Evolutionary conservation across 1,284 basidiomycete species (phyloP), one percentile per base, ranked within the genome.

Genomic region (Athelia sp.): DNA sequence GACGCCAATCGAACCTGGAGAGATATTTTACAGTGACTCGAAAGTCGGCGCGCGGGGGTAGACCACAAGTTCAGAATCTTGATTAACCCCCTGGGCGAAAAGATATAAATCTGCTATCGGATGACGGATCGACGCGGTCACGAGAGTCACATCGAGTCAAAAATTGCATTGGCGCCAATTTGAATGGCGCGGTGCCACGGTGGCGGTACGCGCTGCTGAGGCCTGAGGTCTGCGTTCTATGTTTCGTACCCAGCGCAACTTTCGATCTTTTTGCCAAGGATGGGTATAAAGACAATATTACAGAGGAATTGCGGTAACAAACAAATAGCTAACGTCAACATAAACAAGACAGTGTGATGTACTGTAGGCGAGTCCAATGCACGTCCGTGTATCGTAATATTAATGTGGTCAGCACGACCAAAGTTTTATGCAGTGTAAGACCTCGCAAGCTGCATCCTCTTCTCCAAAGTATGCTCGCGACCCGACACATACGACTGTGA

Each of bases 1-100:
- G 56, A 54, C 52, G 44, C 15, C 15, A 40, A 50, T 62, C 36
- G 36, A n/a, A n/a, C 36, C 19, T 40, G 36, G 19, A 17, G 15
- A n/a, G 36, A 17, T 40, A 60, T 56, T 47, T 58, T 67, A 65
- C 64, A 64, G 34, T 64, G 64, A 66, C 66, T 53, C 45, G 49
- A 19, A 31, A 47, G 31, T 43, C 42, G 64, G 66, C 66, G 65
- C 36, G 36, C 4, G 19, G 36, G 19, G 19, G 36, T 17, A 17
- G n/a, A 17, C 36, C 36, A 40, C 8, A 40, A 40, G 36, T n/a
- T 40, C 8, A 17, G 36, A 40, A 40, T 40, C 19, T n/a, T 40
- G 36, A 21, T 17, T 40, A 21, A 40, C 15, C 19, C n/a, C 36
- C 19, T n/a, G 36, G 36, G 36, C 19, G 36, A 9, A n/a, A n/a